A percentile compares a stretch with the other conserved stretches of the same genome.
Evolutionary conservation across 352 stramenopile species (phyloP).

Genomic region (Phytophthora meadii): DNA sequence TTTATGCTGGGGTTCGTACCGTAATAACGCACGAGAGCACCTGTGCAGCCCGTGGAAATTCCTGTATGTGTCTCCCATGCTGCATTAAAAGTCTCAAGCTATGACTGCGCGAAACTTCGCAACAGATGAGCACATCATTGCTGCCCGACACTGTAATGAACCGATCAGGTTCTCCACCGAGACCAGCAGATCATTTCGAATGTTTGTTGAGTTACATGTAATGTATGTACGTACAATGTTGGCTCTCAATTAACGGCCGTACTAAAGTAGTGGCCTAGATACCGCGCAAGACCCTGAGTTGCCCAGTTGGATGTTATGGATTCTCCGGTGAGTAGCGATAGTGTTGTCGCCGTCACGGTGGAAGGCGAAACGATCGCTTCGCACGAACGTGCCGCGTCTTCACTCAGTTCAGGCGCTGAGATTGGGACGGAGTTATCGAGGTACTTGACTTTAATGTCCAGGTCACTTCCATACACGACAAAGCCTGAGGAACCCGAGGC

Average conservation of each 20-base stretch:
- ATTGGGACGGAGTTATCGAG: conserved; percentile 15
- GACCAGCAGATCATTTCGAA: no score
- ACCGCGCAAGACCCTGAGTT: conserved; percentile 12
- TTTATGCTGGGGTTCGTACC: no score
- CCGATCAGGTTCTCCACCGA: no score
- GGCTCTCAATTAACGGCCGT: conserved; percentile 5
- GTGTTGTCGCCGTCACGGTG: conserved; percentile 24
- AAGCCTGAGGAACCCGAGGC: conserved; percentile 17
- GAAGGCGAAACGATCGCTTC: conserved; percentile 16
- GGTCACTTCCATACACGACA: conserved; percentile 29
- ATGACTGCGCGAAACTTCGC: no score
- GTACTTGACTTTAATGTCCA: conserved; percentile 26
- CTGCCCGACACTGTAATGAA: no score
- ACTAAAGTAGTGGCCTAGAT: conserved; percentile 18
- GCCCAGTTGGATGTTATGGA: conserved; percentile 2
- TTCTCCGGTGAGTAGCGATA: conserved; percentile 26
- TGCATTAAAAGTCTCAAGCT: no score
- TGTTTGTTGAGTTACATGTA: no score
- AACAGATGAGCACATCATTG: no score
- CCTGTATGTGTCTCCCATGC: no score
- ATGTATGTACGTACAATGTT: neutral
- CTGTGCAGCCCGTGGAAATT: no score
- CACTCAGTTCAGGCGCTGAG: conserved; percentile 13
- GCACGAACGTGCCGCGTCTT: conserved; percentile 11
- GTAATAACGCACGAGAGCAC: no score